phyloP scores from a whole-genome alignment of 2,329 filamentous ascomycete species.

The Emmonsia crescens region DNA sequence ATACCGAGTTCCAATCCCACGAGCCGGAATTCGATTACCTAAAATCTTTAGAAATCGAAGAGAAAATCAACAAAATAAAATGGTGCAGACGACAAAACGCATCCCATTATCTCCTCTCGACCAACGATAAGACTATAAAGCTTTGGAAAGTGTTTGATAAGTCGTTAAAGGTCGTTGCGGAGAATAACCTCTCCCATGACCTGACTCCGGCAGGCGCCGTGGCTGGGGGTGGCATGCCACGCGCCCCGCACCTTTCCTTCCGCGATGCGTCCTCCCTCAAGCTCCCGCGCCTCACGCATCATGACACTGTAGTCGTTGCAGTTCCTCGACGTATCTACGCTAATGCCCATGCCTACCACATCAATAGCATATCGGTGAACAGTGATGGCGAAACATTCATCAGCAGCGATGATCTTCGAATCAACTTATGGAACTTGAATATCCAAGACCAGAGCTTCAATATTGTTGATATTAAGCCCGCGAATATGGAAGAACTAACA shows the following conservation, averaged over 20 bases:
- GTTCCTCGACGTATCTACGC: slow-evolving; percentile 94
- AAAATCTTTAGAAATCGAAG: slow-evolving; percentile 98
- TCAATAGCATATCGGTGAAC: slow-evolving; percentile 99
- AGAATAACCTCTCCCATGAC: slow-evolving; percentile 96
- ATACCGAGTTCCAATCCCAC: slow-evolving; percentile 99
- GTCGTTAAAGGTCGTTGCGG: slow-evolving; percentile 94
- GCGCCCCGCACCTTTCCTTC: slow-evolving; percentile 64
- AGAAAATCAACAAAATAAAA: slow-evolving; percentile 99
- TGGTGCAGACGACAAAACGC: slow-evolving; percentile 98
- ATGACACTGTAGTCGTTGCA: slow-evolving; percentile 95
- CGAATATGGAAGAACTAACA: slow-evolving; percentile 98
- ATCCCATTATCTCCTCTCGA: slow-evolving; percentile 94
- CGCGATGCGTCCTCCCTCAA: slow-evolving; percentile 74
- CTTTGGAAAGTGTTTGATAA: slow-evolving; percentile 99
- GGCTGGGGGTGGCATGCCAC: slow-evolving; percentile 66
- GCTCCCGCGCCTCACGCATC: slow-evolving; percentile 89
- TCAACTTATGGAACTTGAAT: slow-evolving; percentile 98
- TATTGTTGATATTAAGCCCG: slow-evolving; percentile 98
- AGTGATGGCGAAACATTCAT: slow-evolving; percentile 99
- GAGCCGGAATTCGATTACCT: slow-evolving; percentile 99
- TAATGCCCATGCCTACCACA: slow-evolving; percentile 97
- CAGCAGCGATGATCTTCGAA: slow-evolving; percentile 92
- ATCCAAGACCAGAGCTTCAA: slow-evolving; percentile 99
- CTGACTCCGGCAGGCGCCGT: slow-evolving; percentile 63
- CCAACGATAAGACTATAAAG: slow-evolving; percentile 99